Evolutionary conservation across 352 stramenopile species (phyloP).

Genomic region (Pythium volutum): DNA sequence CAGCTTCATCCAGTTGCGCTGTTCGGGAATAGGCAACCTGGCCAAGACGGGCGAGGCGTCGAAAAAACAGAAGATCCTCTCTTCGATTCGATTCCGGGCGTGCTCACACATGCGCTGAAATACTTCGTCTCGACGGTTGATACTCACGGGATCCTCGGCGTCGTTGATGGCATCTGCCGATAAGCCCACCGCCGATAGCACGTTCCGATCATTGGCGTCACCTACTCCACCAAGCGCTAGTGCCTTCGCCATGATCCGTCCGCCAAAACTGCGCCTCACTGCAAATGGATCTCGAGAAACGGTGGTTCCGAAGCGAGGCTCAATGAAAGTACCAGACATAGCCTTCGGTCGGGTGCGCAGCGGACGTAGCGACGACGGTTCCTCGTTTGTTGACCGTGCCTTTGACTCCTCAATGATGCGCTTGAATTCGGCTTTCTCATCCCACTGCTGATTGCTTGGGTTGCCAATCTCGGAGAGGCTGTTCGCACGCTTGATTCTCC

Average conservation of each 20-base stretch:
- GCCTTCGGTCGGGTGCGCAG: constrained; percentile 44
- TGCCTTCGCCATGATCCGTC: constrained; percentile 14
- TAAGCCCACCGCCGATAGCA: constrained; percentile 58
- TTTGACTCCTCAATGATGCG: constrained; percentile 65
- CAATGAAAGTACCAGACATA: constrained; percentile 52
- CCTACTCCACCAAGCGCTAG: constrained; percentile 18
- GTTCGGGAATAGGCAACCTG: constrained; percentile 62
- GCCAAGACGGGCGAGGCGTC: constrained; percentile 49
- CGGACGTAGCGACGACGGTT: constrained; percentile 34
- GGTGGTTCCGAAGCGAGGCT: constrained; percentile 54
- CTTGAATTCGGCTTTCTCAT: constrained; percentile 71
- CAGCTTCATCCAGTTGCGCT: constrained; percentile 82
- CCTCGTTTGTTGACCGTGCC: constrained; percentile 42
- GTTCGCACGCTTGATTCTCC: constrained; percentile 61
- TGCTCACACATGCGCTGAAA: constrained; percentile 62
- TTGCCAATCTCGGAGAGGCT: constrained; percentile 62
- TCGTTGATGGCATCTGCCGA: constrained; percentile 63
- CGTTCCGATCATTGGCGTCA: constrained; percentile 41
- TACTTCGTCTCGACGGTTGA: constrained; percentile 38
- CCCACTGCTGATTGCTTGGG: constrained; percentile 63
- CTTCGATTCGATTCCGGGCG: constrained; percentile 59
- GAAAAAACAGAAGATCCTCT: constrained; percentile 69
- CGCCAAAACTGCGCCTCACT: constrained; percentile 4
- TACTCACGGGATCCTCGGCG: constrained; percentile 38
- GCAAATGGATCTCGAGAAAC: constrained; percentile 49